Evolutionary conservation across 2,329 filamentous ascomycete species (phyloP), one percentile per base, ranked within the genome.

Genomic region (Penicillium sclerotiorum): DNA sequence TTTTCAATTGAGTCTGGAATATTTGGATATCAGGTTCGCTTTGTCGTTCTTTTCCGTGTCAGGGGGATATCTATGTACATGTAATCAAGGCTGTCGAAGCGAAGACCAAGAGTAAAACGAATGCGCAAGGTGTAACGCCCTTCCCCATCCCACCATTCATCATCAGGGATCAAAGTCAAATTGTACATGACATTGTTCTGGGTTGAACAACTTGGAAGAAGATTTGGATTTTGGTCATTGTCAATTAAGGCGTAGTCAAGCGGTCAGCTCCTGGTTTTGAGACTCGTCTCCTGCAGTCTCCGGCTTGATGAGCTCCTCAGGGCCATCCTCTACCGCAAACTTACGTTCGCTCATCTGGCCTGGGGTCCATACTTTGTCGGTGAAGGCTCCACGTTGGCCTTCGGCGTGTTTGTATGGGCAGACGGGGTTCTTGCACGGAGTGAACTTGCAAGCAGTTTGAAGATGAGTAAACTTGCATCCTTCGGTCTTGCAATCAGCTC

Each of bases 391-490:
- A 61, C 89, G 85, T 76, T 99, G 94, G 11, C 93, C 94, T 47
- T 95, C 90, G 33, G 86, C 88, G 71, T 99, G 94, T 72, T 91
- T 91, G 76, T 90, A 97, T 4, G 86, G 80, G 70, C 94, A 99
- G 61, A 78, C 82, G n/a, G 87, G 83, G 74, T 96, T 96, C 56
- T 90, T 82, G 73, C 94, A 99, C 1, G 93, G 94, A 60, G 86
- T 92, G 75, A 88, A 97, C 68, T 86, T 91, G 85, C 94, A 99
- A 70, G 87, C 82, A 40, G 86, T 89, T 69, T 87, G 85, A 59
- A 88, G 76, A 73, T 99, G 94, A 11, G 89, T 92, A 68, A 95
- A 99, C 61, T 90, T 91, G 82, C 94, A 99, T 53, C 85, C 85
- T 11, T 85, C 76, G 4, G 84, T 84, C 28, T 86, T 86, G 78